A percentile compares a stretch with the other conserved stretches of the same genome.
phyloP scores from a whole-genome alignment of 257 asterid species.

The Parsonsia alboflavescens region DNA sequence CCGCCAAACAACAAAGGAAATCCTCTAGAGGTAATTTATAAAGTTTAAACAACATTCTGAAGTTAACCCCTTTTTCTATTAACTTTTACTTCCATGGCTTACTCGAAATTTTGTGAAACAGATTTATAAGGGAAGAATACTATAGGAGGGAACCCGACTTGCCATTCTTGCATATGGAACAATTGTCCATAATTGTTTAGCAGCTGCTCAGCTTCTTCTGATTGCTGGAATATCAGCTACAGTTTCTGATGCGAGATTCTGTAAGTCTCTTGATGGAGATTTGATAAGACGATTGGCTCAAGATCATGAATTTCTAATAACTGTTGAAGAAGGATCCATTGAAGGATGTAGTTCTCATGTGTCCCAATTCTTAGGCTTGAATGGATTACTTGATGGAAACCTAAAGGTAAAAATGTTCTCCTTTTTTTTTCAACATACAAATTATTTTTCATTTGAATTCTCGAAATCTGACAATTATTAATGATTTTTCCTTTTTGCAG shows the following conservation, averaged over 20 bases:
- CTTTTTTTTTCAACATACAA: too few species aligned
- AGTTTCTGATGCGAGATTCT: too few species aligned
- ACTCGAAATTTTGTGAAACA: neutral
- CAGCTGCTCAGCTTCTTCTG: constrained; percentile 30
- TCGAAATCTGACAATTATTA: neutral
- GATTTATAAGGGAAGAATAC: constrained; percentile 33
- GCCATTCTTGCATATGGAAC: constrained; percentile 35
- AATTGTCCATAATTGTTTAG: constrained; percentile 29
- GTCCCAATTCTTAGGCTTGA: constrained; percentile 47
- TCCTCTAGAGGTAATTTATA: constrained; percentile 41
- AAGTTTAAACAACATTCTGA: neutral
- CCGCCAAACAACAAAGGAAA: too few species aligned
- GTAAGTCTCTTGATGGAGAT: constrained; percentile 33
- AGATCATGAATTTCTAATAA: constrained; percentile 53
- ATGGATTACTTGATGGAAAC: constrained; percentile 48
- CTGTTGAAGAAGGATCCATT: too few species aligned
- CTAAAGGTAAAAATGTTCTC: constrained; percentile 65
- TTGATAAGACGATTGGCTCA: constrained; percentile 24
- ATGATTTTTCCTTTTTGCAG: constrained; percentile 18
- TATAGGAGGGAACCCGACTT: constrained; percentile 30
- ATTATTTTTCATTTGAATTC: too few species aligned
- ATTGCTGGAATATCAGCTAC: too few species aligned
- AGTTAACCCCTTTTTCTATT: neutral
- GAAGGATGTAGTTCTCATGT: constrained; percentile 64
- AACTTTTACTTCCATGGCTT: too few species aligned